Percentiles rank a stretch among this genome's conserved stretches.
Evolutionary conservation across 2,329 filamentous ascomycete species (phyloP).

Genomic region (Diaporthe caulivora): DNA sequence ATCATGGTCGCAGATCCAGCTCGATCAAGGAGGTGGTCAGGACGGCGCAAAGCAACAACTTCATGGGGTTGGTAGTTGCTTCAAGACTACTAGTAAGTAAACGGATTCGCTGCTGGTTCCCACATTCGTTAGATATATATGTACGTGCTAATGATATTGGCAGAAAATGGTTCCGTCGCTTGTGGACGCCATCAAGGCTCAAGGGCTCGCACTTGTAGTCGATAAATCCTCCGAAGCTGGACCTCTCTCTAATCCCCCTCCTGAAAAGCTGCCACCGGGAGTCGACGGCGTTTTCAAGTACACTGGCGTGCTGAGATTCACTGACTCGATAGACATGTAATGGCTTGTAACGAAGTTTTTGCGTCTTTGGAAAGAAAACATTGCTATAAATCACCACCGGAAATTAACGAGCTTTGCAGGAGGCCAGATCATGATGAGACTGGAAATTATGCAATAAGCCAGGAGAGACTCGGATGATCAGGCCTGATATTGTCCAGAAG

Average conservation of each 20-base stretch:
- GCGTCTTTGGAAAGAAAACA: too few species aligned
- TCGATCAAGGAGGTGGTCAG: slow-evolving; percentile 96
- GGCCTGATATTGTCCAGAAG: neutral
- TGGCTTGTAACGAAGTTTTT: neutral
- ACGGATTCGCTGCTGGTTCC: neutral
- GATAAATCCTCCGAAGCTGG: slow-evolving; percentile 78
- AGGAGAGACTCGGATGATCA: neutral
- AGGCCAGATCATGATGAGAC: neutral
- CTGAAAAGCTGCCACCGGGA: slow-evolving; percentile 75
- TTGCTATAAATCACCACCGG: too few species aligned
- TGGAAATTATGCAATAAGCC: neutral
- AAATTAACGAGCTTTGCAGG: neutral
- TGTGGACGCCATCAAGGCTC: slow-evolving; percentile 92
- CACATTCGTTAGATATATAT: neutral
- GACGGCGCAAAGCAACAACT: slow-evolving; percentile 94
- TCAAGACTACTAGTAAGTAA: slow-evolving; percentile 84
- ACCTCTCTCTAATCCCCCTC: slow-evolving; percentile 63
- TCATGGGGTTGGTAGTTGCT: slow-evolving; percentile 96
- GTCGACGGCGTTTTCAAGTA: slow-evolving; percentile 89
- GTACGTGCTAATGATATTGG: slow-evolving; percentile 37
- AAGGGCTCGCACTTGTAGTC: slow-evolving; percentile 90
- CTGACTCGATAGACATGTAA: slow-evolving; percentile 86
- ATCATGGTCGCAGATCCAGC: slow-evolving; percentile 74
- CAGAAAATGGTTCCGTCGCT: slow-evolving; percentile 94
- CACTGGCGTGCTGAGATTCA: slow-evolving; percentile 91